Evolutionary conservation across 2,329 filamentous ascomycete genomes (phyloP).

Genomic region (Trichoderma semiorbis): DNA sequence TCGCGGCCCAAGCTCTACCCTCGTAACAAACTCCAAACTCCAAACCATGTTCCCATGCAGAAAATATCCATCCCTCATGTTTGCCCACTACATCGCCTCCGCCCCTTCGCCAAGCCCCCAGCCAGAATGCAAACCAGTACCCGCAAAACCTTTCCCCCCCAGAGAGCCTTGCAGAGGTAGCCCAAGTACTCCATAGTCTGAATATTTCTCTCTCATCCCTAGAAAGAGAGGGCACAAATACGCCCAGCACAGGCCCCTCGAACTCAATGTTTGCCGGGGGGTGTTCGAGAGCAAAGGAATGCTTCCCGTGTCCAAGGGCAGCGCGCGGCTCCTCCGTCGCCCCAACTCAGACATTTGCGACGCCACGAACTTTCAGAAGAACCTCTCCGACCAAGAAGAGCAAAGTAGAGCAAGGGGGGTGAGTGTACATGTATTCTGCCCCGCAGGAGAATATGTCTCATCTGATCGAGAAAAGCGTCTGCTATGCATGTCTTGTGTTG

Average conservation of each 20-base stretch:
- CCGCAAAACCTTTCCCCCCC: background rate
- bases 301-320: slow-evolving; percentile 19
- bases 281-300: slow-evolving; percentile 12
- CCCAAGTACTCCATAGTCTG: background rate
- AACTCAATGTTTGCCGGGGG: background rate
- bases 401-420: background rate
- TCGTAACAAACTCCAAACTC: background rate
- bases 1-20: background rate
- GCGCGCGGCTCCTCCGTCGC: background rate
- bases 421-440: background rate
- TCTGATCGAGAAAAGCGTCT: background rate
- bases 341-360: slow-evolving; percentile 12
- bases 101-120: background rate
- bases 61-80: background rate
- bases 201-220: background rate
- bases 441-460: background rate
- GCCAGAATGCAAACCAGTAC: slow-evolving; percentile 12
- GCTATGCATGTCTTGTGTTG: slow-evolving; percentile 4
- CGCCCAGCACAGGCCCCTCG: background rate
- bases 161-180: background rate
- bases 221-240: background rate
- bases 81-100: background rate
- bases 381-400: background rate
- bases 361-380: background rate
- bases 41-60: background rate